Evolutionary conservation across 2,329 filamentous ascomycete species (phyloP).

Genomic region (Trichoderma simmonsii): DNA sequence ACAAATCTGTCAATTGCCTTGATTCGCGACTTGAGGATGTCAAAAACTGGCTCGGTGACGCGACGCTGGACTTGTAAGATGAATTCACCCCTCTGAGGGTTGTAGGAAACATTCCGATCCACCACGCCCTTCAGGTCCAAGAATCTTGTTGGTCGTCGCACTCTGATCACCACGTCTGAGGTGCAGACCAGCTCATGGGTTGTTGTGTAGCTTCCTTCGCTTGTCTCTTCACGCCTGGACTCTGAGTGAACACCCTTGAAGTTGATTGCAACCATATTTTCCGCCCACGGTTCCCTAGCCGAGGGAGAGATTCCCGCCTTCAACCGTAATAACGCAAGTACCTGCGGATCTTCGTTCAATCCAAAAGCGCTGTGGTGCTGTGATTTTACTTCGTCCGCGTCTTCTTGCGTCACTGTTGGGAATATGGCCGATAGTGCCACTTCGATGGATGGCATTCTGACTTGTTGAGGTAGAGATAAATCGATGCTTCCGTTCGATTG

Average conservation of each 20-base stretch:
- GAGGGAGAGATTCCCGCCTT: constrained; percentile 22
- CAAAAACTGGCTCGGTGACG: constrained; percentile 58
- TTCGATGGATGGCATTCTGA: constrained; percentile 47
- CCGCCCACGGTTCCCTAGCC: constrained; percentile 51
- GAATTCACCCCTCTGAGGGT: constrained; percentile 58
- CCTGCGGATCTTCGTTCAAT: constrained; percentile 21
- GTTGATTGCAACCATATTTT: constrained; percentile 56
- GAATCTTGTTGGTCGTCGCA: constrained; percentile 53
- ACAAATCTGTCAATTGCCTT: constrained; percentile 68
- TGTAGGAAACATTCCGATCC: constrained; percentile 62
- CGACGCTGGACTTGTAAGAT: constrained; percentile 56
- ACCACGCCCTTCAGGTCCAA: constrained; percentile 52
- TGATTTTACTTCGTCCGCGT: constrained; percentile 9
- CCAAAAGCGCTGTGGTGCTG: constrained; percentile 7
- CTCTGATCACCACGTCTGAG: constrained; percentile 54
- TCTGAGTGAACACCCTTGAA: constrained; percentile 47
- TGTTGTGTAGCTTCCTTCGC: constrained; percentile 16
- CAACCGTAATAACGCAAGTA: constrained; percentile 26
- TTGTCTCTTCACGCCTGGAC: constrained; percentile 13
- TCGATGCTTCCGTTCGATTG: constrained; percentile 34
- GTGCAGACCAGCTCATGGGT: constrained; percentile 36
- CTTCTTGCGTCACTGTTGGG: constrained; percentile 33
- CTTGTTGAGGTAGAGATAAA: constrained; percentile 40
- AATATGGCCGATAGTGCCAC: constrained; percentile 48
- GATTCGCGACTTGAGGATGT: constrained; percentile 57